Evolutionary conservation across 768 basidiomycete species (phyloP), one percentile per base, ranked within the genome.

Genomic region (Lentinula raphanica): DNA sequence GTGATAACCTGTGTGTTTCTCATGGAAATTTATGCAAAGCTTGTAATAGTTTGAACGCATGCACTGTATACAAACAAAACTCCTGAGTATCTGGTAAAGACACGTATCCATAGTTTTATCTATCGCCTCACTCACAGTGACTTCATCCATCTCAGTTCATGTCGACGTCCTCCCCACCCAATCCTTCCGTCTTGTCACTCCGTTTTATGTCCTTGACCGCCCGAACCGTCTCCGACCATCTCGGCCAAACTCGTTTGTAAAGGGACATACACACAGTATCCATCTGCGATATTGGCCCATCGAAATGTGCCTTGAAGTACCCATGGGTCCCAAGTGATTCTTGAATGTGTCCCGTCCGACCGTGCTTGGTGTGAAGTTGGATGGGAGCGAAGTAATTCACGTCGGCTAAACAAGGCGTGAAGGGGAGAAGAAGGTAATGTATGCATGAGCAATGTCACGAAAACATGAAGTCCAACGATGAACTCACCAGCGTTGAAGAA

Each of bases 271-370:
- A 97, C 57, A 98, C 83, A 15, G 94, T 96, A 64, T 98, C 97
- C 94, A 97, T 96, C 76, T 94, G 93, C 67, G 82, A 88, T 64
- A 98, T 86, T 21, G 90, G 92, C 13, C 91, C 92, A 67, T 97
- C 94, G 72, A 94, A 94, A 69, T 92, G 83, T 17, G 94, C 95
- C 77, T 98, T 98, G 81, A 94, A 93, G 73, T 98, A 94, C 29
- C 96, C 97, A 67, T 99, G 96, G 29, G 94, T 98, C 48, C 96
- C 96, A 17, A 99, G 85, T 8, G 92, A 88, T 72, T 94, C 95
- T 49, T 79, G 80, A 64, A 95, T 91, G 71, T 99, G 94, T 2
- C 96, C 97, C 25, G 79, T 80, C 21, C 92, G 82, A 9, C 96
- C 95, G 60, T 88, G 81, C 72, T 98, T 99, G 3, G 94, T 98